These are phyloP conservation scores for Aspergillus vadensis DNA, from an alignment of 2,329 filamentous ascomycete genomes.

Conservation along the genomic window DNA sequence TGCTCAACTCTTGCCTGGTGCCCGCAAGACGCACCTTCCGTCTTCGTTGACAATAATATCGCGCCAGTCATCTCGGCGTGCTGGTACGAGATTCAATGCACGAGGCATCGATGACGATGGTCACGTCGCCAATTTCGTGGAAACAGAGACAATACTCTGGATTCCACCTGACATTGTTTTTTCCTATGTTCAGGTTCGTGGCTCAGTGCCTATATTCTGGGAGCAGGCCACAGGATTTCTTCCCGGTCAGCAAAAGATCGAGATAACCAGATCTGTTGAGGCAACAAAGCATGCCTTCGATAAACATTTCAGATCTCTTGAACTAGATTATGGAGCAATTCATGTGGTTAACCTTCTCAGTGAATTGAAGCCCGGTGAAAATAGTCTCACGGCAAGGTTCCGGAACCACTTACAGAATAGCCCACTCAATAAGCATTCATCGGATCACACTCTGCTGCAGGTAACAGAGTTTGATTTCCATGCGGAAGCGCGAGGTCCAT, in stretches of 20 bases:
- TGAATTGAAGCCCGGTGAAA: conserved; percentile 80
- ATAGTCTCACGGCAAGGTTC: conserved; percentile 79
- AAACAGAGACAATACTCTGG: conserved; percentile 93
- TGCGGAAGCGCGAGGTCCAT: conserved; percentile 82
- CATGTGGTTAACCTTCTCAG: conserved; percentile 95
- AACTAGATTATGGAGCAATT: conserved; percentile 82
- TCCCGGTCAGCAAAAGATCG: conserved; percentile 92
- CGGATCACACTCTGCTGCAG: conserved; percentile 73
- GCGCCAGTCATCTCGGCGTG: conserved; percentile 82
- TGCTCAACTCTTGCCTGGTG: conserved; percentile 68
- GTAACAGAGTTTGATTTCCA: conserved; percentile 95
- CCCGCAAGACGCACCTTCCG: conserved; percentile 67
- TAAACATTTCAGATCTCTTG: conserved; percentile 88
- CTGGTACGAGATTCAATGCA: conserved; percentile 95
- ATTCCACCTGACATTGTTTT: conserved; percentile 76
- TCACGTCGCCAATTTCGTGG: conserved; percentile 98
- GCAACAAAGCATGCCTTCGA: conserved; percentile 94
- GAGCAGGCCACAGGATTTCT: conserved; percentile 86
- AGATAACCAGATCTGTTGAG: conserved; percentile 81
- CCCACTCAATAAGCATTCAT: conserved; percentile 62
- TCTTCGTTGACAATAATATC: conserved; percentile 89
- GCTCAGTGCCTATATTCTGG: conserved; percentile 96
- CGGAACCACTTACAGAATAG: conserved; percentile 74
- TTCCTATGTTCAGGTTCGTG: conserved; percentile 89
- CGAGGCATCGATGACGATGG: conserved; percentile 96